Evolutionary conservation across 495 filamentous ascomycete genomes (phyloP), one percentile per base, ranked within the genome.

Genomic region (Trichocladium uniseriatum): DNA sequence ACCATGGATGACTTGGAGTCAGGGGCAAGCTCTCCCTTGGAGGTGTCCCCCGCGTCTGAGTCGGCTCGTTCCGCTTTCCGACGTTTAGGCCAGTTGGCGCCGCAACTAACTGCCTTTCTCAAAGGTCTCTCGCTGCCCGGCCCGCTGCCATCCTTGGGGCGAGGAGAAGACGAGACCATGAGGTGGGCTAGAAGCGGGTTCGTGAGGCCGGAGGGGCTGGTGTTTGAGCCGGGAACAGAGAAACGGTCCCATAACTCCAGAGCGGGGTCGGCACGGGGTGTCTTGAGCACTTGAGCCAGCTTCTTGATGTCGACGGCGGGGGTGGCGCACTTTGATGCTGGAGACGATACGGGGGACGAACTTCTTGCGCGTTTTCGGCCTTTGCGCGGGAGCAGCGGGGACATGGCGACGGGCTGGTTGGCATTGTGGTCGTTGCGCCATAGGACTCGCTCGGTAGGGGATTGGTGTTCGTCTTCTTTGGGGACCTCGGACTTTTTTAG

Each of bases 191-290:
- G 69, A 9, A 63, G 66, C 51, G 68, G 79, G 58, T 71, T 78
- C 31, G 62, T 56, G 22, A 60, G 51, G 19, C 65, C 70, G 24
- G 61, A 62, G 2, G 67, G 65, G 18, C 57, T 68, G 37, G 56
- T 49, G 0, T 58, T 58, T 31, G 55, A 53, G 51, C 62, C 69
- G 19, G 56, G 52, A 7, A 69, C 45, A 28, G 74, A 78, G 59
- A 87, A 94, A 16, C 84, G 81, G 54, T 82, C 87, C 89, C 88
- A 94, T n/a, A 95, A 67, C 44, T 95, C 89, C 28, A 80, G 67
- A 0, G 84, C 84, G 21, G 91, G 84, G 63, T 98, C 92, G 37
- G 81, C 79, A 49, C 86, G 81, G 20, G 87, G 87, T 0, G 89
- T 89, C 44, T 76, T 82, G 31, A 85, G 68, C 2, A 75, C 66